Evolutionary conservation across 306 rosid genomes (phyloP).

Genomic region (Acacia confusa): DNA sequence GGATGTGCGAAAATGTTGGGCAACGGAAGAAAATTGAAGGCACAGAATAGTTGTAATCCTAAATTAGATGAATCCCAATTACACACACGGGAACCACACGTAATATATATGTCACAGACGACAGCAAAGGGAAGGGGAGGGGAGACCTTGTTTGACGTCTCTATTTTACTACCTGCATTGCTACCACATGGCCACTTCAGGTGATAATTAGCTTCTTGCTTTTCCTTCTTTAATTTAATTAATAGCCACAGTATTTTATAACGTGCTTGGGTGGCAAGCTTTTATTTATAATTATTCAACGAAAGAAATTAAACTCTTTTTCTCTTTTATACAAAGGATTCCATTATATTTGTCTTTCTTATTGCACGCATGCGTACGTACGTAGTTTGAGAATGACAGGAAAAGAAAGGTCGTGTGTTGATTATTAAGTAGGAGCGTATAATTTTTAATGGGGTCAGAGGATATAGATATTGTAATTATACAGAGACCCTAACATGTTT

Average conservation of each 20-base stretch:
- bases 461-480: too few relatives aligned
- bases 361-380: neutral
- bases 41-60: neutral
- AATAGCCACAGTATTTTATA: neutral
- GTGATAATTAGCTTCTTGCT: neutral
- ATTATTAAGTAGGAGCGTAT: too few relatives aligned
- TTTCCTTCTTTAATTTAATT: neutral
- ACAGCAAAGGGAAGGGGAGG: neutral
- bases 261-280: too few relatives aligned
- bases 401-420: too few relatives aligned
- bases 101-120: neutral
- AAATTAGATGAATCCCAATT: neutral
- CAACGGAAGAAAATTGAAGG: neutral
- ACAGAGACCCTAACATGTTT: too few relatives aligned
- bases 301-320: neutral
- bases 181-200: neutral
- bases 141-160: neutral
- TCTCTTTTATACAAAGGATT: too few relatives aligned
- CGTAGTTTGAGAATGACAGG: too few relatives aligned
- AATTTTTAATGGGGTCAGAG: too few relatives aligned
- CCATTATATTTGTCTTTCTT: neutral
- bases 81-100: neutral
- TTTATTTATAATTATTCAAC: neutral
- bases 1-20: neutral
- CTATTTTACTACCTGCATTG: neutral